Evolutionary conservation across 306 rosid genomes (phyloP).

Genomic region (Trifolium dubium): DNA sequence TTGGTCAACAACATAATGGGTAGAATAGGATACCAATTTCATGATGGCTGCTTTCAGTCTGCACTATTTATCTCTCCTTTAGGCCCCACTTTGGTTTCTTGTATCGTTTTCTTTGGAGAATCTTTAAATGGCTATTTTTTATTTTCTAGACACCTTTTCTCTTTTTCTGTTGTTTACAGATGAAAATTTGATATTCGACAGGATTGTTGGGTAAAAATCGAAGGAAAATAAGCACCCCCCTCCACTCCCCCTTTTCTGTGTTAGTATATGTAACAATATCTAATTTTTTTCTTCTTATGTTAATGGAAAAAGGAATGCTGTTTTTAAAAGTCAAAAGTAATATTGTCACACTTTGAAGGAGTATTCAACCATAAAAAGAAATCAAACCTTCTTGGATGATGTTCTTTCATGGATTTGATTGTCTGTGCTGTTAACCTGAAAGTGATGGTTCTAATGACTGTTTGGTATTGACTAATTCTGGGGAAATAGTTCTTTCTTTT

Average conservation of each 20-base stretch:
- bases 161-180: not conserved
- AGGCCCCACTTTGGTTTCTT: not conserved
- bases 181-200: not conserved
- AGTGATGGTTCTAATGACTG: constrained; percentile 11
- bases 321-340: not conserved
- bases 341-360: constrained; percentile 10
- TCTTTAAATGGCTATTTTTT: not conserved
- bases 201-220: not conserved
- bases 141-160: constrained; percentile 1
- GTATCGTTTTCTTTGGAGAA: not conserved
- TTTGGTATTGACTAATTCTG: not conserved
- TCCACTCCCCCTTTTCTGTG: too few species aligned
- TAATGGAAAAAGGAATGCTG: constrained; percentile 7
- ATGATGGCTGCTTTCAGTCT: constrained; percentile 5
- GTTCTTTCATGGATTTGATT: constrained; percentile 5
- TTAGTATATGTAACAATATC: too few species aligned
- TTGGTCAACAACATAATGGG: not conserved
- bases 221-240: not conserved
- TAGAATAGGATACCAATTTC: not conserved
- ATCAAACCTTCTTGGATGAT: not conserved
- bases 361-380: not conserved
- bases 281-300: too few species aligned
- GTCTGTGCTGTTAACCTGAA: constrained; percentile 9
- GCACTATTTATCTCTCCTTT: not conserved
- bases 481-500: not conserved